Evolutionary conservation across 768 basidiomycete genomes (phyloP), one percentile per base, ranked within the genome.

Genomic region (Serpula lacrymans): DNA sequence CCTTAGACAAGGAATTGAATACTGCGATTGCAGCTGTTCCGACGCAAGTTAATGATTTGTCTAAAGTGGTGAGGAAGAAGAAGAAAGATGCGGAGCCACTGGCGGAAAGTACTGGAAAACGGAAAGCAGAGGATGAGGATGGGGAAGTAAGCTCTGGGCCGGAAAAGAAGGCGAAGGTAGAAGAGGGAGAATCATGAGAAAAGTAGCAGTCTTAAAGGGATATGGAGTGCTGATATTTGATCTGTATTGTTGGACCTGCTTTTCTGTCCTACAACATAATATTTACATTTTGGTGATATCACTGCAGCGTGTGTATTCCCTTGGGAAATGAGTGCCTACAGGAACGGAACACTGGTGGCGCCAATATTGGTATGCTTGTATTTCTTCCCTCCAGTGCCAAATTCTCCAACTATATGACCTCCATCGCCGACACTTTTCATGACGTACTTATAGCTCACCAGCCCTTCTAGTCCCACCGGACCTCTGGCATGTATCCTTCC

Each of bases 401-500:
- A 94, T 54, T 96, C 94, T 5, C 79, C 78, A 6, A 84, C 90
- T n/a, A 88, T 65, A 54, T 96, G 93, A 8, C 94, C 96, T 36
- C 64, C 70, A 32, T 70, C 70, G 34, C 68, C 82, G 51, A 70
- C 79, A 63, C 92, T 93, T 63, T 77, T 70, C 67, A 98, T 64
- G 70, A 92, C 80, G 63, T 97, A 99, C 68, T 98, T 98, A 73
- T 99, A 98, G 43, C 84, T 96, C 28, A 93, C 87, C 48, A 96
- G 69, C 2, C 92, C 92, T 49, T 97, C 90, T 38, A 97, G 70
- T 0, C 95, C 95, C 1, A 98, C 95, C 0, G 96, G 96, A 3
- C 96, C 96, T 29, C 95, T 74, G 12, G 96, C 94, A 56, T 99
- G 96, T 41, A 96, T 95, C 56, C 88, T 82, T 1, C 95, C 94